These are phyloP conservation scores for Suillus cothurnatus DNA, from an alignment of 768 basidiomycete species.

Conservation along the genomic window DNA sequence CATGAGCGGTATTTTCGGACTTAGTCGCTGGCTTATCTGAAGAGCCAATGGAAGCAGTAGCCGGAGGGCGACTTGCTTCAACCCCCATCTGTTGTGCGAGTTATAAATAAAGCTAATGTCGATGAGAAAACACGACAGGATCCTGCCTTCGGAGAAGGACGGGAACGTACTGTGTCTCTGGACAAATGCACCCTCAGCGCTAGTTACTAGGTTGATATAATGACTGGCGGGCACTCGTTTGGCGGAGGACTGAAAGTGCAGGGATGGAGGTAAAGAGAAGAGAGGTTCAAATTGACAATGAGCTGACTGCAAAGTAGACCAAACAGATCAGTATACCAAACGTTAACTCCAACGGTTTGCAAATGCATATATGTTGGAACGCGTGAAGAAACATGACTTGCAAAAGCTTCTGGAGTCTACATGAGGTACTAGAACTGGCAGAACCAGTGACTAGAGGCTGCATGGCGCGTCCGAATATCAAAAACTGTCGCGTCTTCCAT, in stretches of 20 bases:
- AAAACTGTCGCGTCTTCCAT: background rate
- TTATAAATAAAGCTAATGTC: background rate
- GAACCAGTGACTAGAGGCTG: background rate
- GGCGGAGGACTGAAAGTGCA: background rate
- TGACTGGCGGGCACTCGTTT: background rate
- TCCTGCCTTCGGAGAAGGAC: background rate
- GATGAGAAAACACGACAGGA: background rate
- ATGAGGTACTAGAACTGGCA: background rate
- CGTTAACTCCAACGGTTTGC: background rate
- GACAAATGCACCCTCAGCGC: background rate
- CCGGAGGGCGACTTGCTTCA: conserved; percentile 9
- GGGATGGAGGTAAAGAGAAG: background rate
- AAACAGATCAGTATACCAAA: conserved; percentile 4
- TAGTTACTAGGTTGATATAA: background rate
- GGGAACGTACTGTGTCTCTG: background rate
- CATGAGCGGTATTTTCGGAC: background rate
- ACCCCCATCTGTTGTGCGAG: conserved; percentile 5
- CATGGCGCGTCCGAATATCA: background rate
- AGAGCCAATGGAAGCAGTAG: background rate
- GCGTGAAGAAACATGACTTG: background rate
- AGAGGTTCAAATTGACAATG: background rate
- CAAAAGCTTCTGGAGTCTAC: background rate
- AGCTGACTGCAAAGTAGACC: background rate
- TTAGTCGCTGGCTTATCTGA: background rate
- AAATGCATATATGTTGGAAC: background rate